Evolutionary conservation across 139 green algal genomes (phyloP).

Genomic region (Ettlia oleoabundans): DNA sequence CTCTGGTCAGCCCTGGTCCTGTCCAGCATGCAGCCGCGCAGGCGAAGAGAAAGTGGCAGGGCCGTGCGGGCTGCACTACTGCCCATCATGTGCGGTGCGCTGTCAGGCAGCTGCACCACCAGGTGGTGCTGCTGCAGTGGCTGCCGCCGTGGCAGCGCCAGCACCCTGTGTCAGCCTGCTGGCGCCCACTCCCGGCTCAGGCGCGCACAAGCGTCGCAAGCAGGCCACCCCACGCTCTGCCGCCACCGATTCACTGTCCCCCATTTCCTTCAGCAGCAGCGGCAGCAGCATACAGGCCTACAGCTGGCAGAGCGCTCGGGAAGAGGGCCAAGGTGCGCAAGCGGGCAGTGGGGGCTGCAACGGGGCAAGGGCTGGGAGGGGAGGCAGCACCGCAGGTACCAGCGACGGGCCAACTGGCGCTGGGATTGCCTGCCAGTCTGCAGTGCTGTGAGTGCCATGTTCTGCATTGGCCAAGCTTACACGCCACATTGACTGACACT

Average conservation of each 20-base stretch:
- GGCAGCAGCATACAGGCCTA: slow-evolving; percentile 32
- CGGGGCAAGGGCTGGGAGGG: too few relatives aligned
- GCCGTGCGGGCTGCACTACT: slow-evolving; percentile 25
- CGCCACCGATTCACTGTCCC: background rate
- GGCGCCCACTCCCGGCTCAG: background rate
- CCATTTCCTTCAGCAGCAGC: slow-evolving; percentile 3
- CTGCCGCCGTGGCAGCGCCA: slow-evolving; percentile 3
- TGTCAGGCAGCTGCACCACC: background rate
- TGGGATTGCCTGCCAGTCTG: background rate
- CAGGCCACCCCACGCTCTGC: slow-evolving; percentile 23
- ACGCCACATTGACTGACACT: too few relatives aligned
- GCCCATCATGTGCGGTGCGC: background rate
- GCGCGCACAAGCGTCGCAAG: slow-evolving; percentile 27
- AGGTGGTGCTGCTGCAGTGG: slow-evolving; percentile 5
- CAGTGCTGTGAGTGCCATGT: too few relatives aligned
- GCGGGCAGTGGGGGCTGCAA: too few relatives aligned
- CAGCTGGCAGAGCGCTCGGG: background rate
- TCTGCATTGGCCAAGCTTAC: too few relatives aligned
- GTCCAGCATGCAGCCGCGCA: background rate
- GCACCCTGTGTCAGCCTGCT: background rate
- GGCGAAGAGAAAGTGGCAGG: slow-evolving; percentile 2
- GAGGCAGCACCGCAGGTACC: too few relatives aligned
- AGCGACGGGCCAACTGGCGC: too few relatives aligned
- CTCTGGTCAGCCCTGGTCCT: slow-evolving; percentile 10
- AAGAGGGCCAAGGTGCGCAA: background rate